phyloP scores from a whole-genome alignment of 352 stramenopile species.

The Phytopythium oedochilum region DNA sequence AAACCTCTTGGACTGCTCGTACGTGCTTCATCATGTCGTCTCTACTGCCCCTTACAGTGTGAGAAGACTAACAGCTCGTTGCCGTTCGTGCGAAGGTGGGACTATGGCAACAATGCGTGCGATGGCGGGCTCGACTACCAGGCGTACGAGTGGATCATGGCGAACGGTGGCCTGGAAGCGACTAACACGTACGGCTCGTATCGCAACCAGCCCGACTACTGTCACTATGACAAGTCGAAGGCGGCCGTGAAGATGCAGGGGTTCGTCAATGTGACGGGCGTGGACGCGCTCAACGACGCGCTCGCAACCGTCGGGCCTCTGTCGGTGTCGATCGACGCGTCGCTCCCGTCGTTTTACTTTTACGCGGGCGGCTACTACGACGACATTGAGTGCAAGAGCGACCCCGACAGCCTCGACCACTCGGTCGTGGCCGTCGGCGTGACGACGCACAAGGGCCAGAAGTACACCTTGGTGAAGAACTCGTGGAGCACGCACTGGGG shows the following conservation, averaged over 20 bases:
- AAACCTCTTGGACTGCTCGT: constrained; percentile 90
- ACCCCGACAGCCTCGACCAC: constrained; percentile 90
- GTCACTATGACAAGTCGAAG: constrained; percentile 79
- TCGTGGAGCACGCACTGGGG: constrained; percentile 94
- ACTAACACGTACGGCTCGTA: constrained; percentile 84
- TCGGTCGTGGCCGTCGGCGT: constrained; percentile 90
- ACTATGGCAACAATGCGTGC: constrained; percentile 89
- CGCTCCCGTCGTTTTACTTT: constrained; percentile 86
- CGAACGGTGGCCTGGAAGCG: constrained; percentile 73
- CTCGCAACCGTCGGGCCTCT: constrained; percentile 77
- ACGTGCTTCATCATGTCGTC: constrained; percentile 7
- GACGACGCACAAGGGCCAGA: constrained; percentile 82
- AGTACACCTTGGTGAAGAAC: constrained; percentile 95
- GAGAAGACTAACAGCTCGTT: too few relatives aligned
- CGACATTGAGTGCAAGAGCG: constrained; percentile 86
- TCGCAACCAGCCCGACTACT: constrained; percentile 86
- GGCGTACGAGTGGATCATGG: constrained; percentile 87
- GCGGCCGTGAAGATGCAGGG: constrained; percentile 68
- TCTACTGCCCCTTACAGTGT: too few relatives aligned
- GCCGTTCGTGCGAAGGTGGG: constrained; percentile 48
- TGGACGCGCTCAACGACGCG: constrained; percentile 78
- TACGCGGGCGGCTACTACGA: constrained; percentile 86
- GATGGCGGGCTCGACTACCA: constrained; percentile 88
- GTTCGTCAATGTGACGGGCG: constrained; percentile 77
- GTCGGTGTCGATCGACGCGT: constrained; percentile 86